These are phyloP conservation scores for Calonectria crousiana DNA, from an alignment of 2,329 filamentous ascomycete species.

Conservation along the genomic window DNA sequence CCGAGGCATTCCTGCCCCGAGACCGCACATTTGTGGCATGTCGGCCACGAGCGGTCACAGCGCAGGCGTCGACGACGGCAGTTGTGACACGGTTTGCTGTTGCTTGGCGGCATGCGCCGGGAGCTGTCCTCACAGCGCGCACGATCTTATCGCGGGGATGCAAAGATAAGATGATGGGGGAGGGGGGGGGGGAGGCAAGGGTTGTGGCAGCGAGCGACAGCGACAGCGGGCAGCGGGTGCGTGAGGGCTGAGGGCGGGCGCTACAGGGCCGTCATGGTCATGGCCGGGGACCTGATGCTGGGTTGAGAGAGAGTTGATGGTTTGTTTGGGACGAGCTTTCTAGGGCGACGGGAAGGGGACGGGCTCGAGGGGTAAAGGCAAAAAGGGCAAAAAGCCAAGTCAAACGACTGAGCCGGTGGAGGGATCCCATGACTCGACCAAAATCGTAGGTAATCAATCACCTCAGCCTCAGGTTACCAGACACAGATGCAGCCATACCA, in stretches of 20 bases:
- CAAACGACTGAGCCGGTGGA: not conserved
- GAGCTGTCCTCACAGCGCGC: constrained; percentile 41
- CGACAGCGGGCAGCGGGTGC: not conserved
- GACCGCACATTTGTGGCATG: constrained; percentile 69
- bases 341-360: constrained; percentile 27
- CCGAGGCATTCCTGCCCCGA: constrained; percentile 70
- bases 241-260: constrained; percentile 22
- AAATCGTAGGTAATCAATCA: constrained; percentile 31
- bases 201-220: not conserved
- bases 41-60: constrained; percentile 71
- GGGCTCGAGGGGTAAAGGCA: constrained; percentile 6
- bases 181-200: not conserved
- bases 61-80: constrained; percentile 71
- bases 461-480: constrained; percentile 13
- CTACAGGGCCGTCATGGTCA: constrained; percentile 29
- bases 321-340: constrained; percentile 3
- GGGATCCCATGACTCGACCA: constrained; percentile 40
- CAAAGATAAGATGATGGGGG: constrained; percentile 21
- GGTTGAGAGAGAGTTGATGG: constrained; percentile 10
- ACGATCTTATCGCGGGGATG: constrained; percentile 22
- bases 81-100: constrained; percentile 68
- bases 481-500: not conserved
- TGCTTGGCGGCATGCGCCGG: constrained; percentile 51
- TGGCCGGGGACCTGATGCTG: constrained; percentile 20
- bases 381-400: not conserved